A percentile compares a stretch with the other conserved stretches of the same genome.
phyloP scores from a whole-genome alignment of 495 filamentous ascomycete species.

The Penicillium fimorum region DNA sequence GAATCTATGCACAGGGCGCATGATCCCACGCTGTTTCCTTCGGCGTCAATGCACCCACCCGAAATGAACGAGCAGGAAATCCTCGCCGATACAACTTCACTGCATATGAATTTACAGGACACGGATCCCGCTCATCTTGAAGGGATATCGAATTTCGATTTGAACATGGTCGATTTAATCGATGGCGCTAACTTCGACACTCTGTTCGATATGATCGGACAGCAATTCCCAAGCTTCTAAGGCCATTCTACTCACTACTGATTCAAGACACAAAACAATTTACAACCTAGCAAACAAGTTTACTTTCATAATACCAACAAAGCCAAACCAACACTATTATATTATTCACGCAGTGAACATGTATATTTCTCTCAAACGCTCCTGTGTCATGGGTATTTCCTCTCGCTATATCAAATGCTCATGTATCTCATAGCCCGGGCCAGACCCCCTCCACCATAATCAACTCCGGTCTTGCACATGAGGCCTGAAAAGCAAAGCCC shows the following conservation, averaged over 20 bases:
- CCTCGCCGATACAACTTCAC: conserved; percentile 6
- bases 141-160: conserved; percentile 32
- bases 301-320: not conserved
- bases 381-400: not conserved
- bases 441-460: not conserved
- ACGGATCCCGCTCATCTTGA: conserved; percentile 9
- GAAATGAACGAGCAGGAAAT: not conserved
- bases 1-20: not conserved
- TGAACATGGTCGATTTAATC: conserved; percentile 43
- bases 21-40: not conserved
- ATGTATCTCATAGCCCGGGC: not conserved
- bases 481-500: not conserved
- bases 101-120: conserved; percentile 16
- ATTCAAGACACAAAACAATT: not conserved
- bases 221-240: conserved; percentile 39
- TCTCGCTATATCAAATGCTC: no score
- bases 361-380: not conserved
- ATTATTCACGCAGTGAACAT: not conserved
- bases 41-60: not conserved
- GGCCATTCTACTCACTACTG: not conserved
- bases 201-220: conserved; percentile 40
- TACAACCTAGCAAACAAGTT: not conserved
- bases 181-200: conserved; percentile 38
- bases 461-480: not conserved
- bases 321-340: not conserved